phyloP scores from a whole-genome alignment of 108 stramenopile genomes.

The Cyclostephanos invisitatus region DNA sequence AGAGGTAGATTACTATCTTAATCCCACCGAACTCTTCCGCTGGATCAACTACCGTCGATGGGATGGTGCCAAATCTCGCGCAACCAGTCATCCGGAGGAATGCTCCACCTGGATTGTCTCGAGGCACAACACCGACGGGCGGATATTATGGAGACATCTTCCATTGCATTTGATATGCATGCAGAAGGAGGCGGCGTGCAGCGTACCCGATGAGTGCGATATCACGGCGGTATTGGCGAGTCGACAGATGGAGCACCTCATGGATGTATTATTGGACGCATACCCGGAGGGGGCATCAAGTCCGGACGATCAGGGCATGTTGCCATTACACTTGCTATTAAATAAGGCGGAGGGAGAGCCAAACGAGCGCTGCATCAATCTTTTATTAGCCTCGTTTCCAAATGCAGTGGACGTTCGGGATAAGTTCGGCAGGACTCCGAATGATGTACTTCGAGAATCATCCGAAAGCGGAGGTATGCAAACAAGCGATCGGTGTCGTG shows the following conservation, averaged over 20 bases:
- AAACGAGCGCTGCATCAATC: constrained; percentile 48
- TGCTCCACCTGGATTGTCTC: constrained; percentile 51
- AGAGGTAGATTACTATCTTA: constrained; percentile 63
- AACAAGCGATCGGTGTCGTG: constrained; percentile 43
- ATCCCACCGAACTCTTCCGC: constrained; percentile 63
- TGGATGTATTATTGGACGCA: constrained; percentile 48
- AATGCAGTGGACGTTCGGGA: constrained; percentile 51
- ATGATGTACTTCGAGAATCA: constrained; percentile 48
- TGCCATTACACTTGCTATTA: constrained; percentile 46
- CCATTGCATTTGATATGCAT: constrained; percentile 53
- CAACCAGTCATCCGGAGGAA: constrained; percentile 49
- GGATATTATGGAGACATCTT: constrained; percentile 49
- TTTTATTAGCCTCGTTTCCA: constrained; percentile 45
- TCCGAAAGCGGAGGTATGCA: constrained; percentile 4
- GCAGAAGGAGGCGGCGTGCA: constrained; percentile 46
- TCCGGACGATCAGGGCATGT: constrained; percentile 56
- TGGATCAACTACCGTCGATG: constrained; percentile 70
- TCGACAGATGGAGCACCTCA: constrained; percentile 44
- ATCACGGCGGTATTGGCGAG: constrained; percentile 28
- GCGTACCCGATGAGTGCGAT: constrained; percentile 32
- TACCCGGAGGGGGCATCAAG: constrained; percentile 53
- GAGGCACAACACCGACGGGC: constrained; percentile 39
- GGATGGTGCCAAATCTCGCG: constrained; percentile 58
- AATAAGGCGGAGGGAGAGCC: constrained; percentile 48
- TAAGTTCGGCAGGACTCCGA: constrained; percentile 49